phyloP scores from a whole-genome alignment of 441 rosid species.

The Geranium incanum region DNA sequence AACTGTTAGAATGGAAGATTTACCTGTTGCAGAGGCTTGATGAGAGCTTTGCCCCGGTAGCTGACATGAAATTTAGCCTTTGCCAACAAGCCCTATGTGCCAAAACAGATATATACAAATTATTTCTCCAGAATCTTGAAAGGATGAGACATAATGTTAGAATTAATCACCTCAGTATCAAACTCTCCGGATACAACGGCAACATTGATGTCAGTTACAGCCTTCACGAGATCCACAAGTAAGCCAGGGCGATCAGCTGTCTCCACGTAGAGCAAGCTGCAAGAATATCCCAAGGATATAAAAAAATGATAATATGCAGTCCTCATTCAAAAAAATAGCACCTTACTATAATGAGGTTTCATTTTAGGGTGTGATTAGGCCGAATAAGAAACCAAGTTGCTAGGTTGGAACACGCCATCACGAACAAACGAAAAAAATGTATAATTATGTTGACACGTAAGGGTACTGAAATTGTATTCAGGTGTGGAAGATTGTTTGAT shows the following conservation, averaged over 20 bases:
- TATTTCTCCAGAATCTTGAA: background rate
- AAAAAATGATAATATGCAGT: no score
- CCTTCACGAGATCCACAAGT: constrained; percentile 81
- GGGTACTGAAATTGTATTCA: no score
- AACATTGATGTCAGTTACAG: constrained; percentile 59
- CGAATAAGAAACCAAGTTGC: no score
- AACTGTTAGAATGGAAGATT: background rate
- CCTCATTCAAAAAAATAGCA: no score
- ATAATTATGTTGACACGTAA: no score
- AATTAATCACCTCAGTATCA: constrained; percentile 71
- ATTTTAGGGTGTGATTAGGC: no score
- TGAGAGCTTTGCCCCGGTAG: constrained; percentile 72
- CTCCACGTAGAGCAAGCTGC: constrained; percentile 82
- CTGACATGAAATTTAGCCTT: constrained; percentile 93
- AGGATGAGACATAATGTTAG: background rate
- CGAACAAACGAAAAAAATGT: no score
- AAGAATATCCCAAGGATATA: background rate
- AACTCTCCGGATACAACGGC: constrained; percentile 93
- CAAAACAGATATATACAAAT: background rate
- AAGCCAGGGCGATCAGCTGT: constrained; percentile 89
- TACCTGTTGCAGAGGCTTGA: constrained; percentile 91
- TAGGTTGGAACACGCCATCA: no score
- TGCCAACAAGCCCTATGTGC: constrained; percentile 74
- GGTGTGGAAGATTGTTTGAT: background rate
- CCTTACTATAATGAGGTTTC: no score